Evolutionary conservation across 2,329 filamentous ascomycete species (phyloP).

Genomic region (Pestalotiopsis sp.): DNA sequence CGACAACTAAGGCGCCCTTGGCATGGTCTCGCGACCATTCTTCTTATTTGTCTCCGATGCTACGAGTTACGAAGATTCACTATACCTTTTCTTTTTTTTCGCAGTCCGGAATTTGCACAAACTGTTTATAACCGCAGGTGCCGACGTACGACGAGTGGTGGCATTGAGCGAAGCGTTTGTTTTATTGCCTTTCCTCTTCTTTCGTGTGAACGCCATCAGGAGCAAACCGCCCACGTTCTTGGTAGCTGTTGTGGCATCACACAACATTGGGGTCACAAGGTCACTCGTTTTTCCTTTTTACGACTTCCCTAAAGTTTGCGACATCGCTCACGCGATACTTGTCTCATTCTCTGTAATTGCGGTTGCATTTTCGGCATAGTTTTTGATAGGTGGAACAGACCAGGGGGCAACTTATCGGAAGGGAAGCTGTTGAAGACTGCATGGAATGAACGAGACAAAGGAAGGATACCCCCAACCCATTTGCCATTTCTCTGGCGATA

Average conservation of each 20-base stretch:
- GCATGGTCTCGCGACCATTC: slow-evolving; percentile 3
- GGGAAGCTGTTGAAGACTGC: slow-evolving; percentile 26
- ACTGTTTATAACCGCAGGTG: slow-evolving; percentile 19
- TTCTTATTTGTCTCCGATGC: slow-evolving; percentile 29
- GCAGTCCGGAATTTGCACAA: slow-evolving; percentile 14
- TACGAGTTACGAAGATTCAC: slow-evolving; percentile 34
- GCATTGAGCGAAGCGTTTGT: slow-evolving; percentile 29
- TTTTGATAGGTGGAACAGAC: slow-evolving; percentile 21
- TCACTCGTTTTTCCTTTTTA: slow-evolving; percentile 30
- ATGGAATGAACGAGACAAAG: slow-evolving; percentile 33
- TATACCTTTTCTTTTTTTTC: slow-evolving; percentile 19
- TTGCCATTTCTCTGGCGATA: slow-evolving; percentile 21
- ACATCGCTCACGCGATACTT: slow-evolving; percentile 34
- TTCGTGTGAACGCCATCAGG: slow-evolving; percentile 10
- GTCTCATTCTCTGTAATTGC: slow-evolving; percentile 17
- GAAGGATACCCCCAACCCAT: slow-evolving; percentile 34
- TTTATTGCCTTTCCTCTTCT: slow-evolving; percentile 16
- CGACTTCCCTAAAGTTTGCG: slow-evolving; percentile 31
- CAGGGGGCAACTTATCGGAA: slow-evolving; percentile 3
- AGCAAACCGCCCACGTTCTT: neutral
- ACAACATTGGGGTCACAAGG: slow-evolving; percentile 27
- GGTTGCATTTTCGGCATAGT: slow-evolving; percentile 11
- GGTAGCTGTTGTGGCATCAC: slow-evolving; percentile 16
- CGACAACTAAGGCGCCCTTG: slow-evolving; percentile 35
- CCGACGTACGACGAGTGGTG: slow-evolving; percentile 20